These are phyloP conservation scores for Boletus insuetus DNA, from an alignment of 768 basidiomycete species.

Conservation along the genomic window DNA sequence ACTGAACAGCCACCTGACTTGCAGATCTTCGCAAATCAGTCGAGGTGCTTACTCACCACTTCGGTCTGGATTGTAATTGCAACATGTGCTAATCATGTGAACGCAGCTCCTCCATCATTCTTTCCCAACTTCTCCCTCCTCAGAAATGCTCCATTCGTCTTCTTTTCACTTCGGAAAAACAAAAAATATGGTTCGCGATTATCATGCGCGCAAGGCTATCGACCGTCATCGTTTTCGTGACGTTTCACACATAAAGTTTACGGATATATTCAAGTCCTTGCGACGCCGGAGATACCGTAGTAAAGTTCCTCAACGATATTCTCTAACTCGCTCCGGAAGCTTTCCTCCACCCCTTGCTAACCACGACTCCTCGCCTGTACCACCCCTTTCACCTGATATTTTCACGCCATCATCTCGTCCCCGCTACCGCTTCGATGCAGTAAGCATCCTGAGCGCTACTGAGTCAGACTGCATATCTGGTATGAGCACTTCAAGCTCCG, in stretches of 20 bases:
- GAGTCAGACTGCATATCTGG: constrained; percentile 13
- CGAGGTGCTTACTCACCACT: no score
- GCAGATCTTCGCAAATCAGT: no score
- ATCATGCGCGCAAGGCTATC: constrained; percentile 6
- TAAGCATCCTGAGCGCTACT: constrained; percentile 5
- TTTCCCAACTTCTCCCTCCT: background rate
- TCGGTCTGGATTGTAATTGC: constrained; percentile 17
- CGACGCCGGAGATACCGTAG: constrained; percentile 10
- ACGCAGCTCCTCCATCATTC: background rate
- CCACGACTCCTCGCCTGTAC: constrained; percentile 6
- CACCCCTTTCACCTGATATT: background rate
- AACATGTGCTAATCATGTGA: background rate
- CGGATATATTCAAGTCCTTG: constrained; percentile 22
- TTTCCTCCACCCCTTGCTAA: constrained; percentile 3
- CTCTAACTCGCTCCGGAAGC: constrained; percentile 3
- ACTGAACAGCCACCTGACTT: no score
- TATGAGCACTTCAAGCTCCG: constrained; percentile 7
- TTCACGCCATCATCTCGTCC: background rate
- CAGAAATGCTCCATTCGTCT: constrained; percentile 7
- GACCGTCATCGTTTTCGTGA: constrained; percentile 15
- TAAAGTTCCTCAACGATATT: constrained; percentile 1
- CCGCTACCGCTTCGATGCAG: constrained; percentile 2
- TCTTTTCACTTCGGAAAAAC: constrained; percentile 11
- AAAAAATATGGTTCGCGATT: constrained; percentile 9
- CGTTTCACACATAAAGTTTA: constrained; percentile 17